phyloP scores from a whole-genome alignment of 129 eudicot species.

The Flaveria trinervia region DNA sequence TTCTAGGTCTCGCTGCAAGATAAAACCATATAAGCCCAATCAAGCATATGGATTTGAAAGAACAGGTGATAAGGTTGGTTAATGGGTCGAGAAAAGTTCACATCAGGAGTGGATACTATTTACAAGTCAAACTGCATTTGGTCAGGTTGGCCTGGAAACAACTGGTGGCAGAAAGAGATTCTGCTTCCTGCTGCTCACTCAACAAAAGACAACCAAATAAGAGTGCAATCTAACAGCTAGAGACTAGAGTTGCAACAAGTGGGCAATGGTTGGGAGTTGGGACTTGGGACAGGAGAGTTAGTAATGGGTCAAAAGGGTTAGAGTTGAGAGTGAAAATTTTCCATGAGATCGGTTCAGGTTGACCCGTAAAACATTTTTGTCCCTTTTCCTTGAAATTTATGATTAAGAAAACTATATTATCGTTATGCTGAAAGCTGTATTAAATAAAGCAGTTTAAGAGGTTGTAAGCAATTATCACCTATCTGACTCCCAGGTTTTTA shows the following conservation, averaged over 20 bases:
- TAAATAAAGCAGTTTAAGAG: neutral
- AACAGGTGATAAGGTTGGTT: neutral
- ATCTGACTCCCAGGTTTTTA: neutral
- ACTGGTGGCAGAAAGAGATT: neutral
- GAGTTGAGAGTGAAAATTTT: neutral
- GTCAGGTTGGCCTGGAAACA: slow-evolving; percentile 5
- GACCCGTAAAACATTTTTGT: neutral
- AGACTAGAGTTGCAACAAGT: neutral
- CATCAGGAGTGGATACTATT: neutral
- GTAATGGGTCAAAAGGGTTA: neutral
- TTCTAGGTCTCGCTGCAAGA: slow-evolving; percentile 13
- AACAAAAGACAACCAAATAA: neutral
- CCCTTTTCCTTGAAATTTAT: neutral
- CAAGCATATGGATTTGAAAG: neutral
- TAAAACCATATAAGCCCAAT: neutral
- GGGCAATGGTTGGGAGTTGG: neutral
- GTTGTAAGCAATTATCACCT: neutral
- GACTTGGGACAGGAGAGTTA: no score
- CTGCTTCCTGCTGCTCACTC: neutral
- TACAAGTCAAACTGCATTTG: neutral
- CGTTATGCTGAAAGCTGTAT: neutral
- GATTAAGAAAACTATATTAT: neutral
- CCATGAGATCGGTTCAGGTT: neutral
- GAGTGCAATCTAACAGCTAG: neutral
- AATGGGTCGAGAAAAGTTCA: neutral